phyloP scores from a whole-genome alignment of 805 yeast species.

The Kuraishia molischiana region DNA sequence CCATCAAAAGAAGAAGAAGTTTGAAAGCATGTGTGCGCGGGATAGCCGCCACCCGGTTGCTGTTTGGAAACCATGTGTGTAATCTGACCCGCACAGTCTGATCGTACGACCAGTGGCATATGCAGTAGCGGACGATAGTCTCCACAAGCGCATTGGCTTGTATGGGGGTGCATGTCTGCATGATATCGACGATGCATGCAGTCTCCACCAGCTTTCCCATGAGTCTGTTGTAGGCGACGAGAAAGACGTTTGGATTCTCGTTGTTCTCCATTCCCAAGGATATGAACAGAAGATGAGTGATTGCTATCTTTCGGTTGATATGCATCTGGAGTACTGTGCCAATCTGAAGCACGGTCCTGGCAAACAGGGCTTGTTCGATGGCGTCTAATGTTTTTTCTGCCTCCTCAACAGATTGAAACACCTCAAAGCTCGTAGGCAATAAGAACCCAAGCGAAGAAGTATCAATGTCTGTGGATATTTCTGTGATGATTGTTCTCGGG shows the following conservation, averaged over 20 bases:
- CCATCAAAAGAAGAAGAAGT: not conserved
- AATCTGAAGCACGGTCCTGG: not conserved
- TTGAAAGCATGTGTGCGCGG: not conserved
- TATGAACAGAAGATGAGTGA: slow-evolving; percentile 22
- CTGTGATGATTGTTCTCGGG: not conserved
- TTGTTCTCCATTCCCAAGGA: slow-evolving; percentile 19
- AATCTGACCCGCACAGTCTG: not conserved
- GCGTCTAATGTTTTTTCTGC: slow-evolving; percentile 11
- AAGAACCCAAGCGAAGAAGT: slow-evolving; percentile 11
- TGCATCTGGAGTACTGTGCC: not conserved
- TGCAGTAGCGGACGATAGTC: slow-evolving; percentile 31
- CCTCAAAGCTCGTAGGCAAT: slow-evolving; percentile 8
- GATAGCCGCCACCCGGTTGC: too few relatives aligned
- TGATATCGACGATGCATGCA: slow-evolving; percentile 22
- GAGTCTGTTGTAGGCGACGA: slow-evolving; percentile 25
- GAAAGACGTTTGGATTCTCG: slow-evolving; percentile 26
- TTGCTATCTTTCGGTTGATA: slow-evolving; percentile 17
- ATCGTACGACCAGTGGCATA: slow-evolving; percentile 31
- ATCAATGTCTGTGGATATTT: slow-evolving; percentile 6
- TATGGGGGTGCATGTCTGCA: slow-evolving; percentile 12
- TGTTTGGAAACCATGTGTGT: too few relatives aligned
- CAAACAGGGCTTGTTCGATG: slow-evolving; percentile 11
- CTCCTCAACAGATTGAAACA: slow-evolving; percentile 5
- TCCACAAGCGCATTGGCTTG: slow-evolving; percentile 26
- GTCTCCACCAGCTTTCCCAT: slow-evolving; percentile 30